A percentile compares a stretch with the other conserved stretches of the same genome.
Conservation (phyloP, 2,329 filamentous ascomycete genomes). For the Apiospora pterosperma region DNA sequence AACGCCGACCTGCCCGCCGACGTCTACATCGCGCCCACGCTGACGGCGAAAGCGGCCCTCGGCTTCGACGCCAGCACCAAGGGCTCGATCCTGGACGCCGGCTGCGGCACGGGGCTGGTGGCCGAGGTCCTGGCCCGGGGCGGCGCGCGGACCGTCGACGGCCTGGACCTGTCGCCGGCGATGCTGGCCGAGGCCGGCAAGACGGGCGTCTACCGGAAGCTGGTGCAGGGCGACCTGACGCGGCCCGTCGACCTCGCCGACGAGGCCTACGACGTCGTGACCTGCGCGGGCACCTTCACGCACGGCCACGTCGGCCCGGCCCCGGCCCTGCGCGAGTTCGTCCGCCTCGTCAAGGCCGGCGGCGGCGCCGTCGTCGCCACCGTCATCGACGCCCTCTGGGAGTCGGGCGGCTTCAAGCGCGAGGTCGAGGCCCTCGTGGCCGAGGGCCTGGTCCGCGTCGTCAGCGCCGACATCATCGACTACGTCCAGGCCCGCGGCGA, state of each 20-base stretch:
- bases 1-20: slow-evolving; percentile 34
- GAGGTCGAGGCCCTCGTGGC: slow-evolving; percentile 36
- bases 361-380: slow-evolving; percentile 48
- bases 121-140: slow-evolving; percentile 41
- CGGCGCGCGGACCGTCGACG: slow-evolving; percentile 45
- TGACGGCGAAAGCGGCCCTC: slow-evolving; percentile 32
- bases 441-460: slow-evolving; percentile 12
- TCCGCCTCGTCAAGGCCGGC: slow-evolving; percentile 40
- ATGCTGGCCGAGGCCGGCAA: slow-evolving; percentile 52
- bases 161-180: slow-evolving; percentile 47
- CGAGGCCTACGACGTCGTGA: slow-evolving; percentile 45
- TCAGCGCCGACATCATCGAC: neutral
- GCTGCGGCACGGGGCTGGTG: slow-evolving; percentile 54
- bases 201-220: slow-evolving; percentile 42
- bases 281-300: slow-evolving; percentile 54
- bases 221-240: slow-evolving; percentile 44
- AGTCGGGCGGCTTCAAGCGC: slow-evolving; percentile 41
- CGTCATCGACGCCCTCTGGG: slow-evolving; percentile 47
- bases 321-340: slow-evolving; percentile 43
- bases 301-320: slow-evolving; percentile 50
- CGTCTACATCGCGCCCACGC: slow-evolving; percentile 38
- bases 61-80: slow-evolving; percentile 18
- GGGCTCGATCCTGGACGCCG: slow-evolving; percentile 46
- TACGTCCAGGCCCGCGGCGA: neutral
- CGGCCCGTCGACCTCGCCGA: slow-evolving; percentile 35